phyloP scores from a whole-genome alignment of 2,329 filamentous ascomycete genomes.

The Alternaria sp. region DNA sequence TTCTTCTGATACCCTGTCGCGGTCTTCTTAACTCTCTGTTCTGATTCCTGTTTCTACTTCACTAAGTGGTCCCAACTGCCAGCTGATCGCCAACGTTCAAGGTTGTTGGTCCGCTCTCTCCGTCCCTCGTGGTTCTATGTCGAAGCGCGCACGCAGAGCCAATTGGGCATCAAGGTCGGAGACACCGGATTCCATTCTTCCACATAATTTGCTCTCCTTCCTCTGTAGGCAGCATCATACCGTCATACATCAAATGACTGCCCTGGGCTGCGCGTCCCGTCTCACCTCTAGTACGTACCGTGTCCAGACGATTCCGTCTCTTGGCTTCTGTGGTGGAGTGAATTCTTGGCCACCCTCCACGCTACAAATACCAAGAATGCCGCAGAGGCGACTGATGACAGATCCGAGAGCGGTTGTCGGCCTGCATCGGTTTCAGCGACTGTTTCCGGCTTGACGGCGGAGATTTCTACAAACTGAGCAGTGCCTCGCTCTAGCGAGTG shows the following conservation, averaged over 20 bases:
- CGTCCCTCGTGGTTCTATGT: neutral
- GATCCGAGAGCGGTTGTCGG: neutral
- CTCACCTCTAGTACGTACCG: neutral
- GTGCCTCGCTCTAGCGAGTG: neutral
- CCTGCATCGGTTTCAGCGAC: neutral
- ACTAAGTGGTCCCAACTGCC: neutral
- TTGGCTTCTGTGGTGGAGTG: neutral
- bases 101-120: neutral
- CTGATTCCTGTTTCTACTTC: neutral
- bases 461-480: neutral
- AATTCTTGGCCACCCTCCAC: neutral
- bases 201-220: neutral
- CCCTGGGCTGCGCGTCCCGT: neutral
- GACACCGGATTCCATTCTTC: neutral
- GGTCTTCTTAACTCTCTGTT: neutral
- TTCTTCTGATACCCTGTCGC: neutral
- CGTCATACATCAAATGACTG: conserved; percentile 1
- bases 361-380: conserved; percentile 1
- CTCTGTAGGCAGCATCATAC: neutral
- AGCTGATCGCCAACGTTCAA: neutral
- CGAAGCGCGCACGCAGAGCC: neutral
- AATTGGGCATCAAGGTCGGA: neutral
- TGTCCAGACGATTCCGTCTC: neutral
- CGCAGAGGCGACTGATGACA: neutral
- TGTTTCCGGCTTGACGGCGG: neutral